Base-by-base conservation (phyloP, 345 rosid genomes). In the Eucalyptus fibrosa region DNA sequence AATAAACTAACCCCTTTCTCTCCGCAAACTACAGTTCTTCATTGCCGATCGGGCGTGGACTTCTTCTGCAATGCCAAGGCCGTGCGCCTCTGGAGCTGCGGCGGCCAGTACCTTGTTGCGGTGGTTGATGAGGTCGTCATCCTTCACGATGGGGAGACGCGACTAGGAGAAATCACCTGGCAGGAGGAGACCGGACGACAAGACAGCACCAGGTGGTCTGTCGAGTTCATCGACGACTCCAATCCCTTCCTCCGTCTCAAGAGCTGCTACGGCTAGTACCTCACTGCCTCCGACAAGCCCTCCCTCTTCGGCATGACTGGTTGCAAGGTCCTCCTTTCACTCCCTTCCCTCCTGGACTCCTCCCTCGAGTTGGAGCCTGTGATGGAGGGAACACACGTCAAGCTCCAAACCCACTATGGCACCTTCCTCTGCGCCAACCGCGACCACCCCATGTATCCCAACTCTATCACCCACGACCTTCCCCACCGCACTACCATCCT, bases 51-150 rank as follows among this genome's bases (percentile, higher is more conserved):
- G 15, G 65, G 65, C 65, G 96, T 97, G 99, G 99, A 97, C 91
- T 24, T 96, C 13, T 95, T 97, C 89, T 87, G 92, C 72, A 93
- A 96, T 85, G 89, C 96, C 19, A 92, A 92, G 90, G 95, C 91
- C 12, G 95, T 97, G 10, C 93, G 92, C 92, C 93, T 97, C 90
- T 93, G 95, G 24, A 94, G 98, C 95, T 97, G 95, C 92, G 96
- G 94, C 1, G 96, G 94, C 65, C 96, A 97, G 91, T 95, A 95
- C 91, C 50, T 97, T 12, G 90, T 95, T 51, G 95, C 92, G 7
- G 92, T 51, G 55, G 55, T 51, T 51, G 21, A 51, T 17, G 21
- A 17, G 55, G 55, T 51, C 55, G 8, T 51, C 55, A 51, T 51
- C 55, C 55, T 50, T 50, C 55, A 51, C 4, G 55, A 51, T 51